These are phyloP conservation scores for Begonia peltatifolia DNA, from an alignment of 306 rosid genomes.

Conservation along the genomic window DNA sequence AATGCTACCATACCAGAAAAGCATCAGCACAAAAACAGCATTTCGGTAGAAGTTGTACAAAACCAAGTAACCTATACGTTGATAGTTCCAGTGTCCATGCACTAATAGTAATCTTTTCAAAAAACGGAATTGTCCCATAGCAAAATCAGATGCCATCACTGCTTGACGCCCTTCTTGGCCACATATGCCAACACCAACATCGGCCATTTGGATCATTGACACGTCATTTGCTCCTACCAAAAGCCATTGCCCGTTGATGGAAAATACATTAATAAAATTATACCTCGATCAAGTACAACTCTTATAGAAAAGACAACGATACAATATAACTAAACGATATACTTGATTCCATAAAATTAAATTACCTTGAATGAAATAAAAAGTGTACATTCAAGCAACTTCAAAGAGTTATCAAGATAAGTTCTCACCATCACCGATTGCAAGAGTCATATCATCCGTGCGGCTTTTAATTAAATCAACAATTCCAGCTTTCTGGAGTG, in stretches of 20 bases:
- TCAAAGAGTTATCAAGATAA: neutral
- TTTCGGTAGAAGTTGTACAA: slow-evolving; percentile 97
- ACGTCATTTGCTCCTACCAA: slow-evolving; percentile 92
- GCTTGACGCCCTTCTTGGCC: slow-evolving; percentile 99
- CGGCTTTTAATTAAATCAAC: slow-evolving; percentile 84
- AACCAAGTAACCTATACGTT: slow-evolving; percentile 83
- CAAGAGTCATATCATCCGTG: slow-evolving; percentile 94
- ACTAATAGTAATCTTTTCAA: slow-evolving; percentile 75
- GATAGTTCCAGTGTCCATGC: slow-evolving; percentile 99
- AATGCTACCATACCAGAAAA: slow-evolving; percentile 65
- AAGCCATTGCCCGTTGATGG: slow-evolving; percentile 4
- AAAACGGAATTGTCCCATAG: slow-evolving; percentile 95
- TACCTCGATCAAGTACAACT: neutral
- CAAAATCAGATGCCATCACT: slow-evolving; percentile 99
- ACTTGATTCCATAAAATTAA: too few species aligned
- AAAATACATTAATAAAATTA: slow-evolving; percentile 2
- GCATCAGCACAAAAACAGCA: slow-evolving; percentile 93
- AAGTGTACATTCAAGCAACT: neutral
- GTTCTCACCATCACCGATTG: slow-evolving; percentile 87
- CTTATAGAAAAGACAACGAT: neutral
- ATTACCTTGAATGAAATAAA: neutral
- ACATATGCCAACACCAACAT: slow-evolving; percentile 98
- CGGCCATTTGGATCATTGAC: too few species aligned
- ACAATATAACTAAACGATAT: neutral
- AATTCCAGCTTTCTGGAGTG: slow-evolving; percentile 96